These are phyloP conservation scores for Umbellularia californica DNA, from an alignment of 164 flowering plant species.

Conservation along the genomic window DNA sequence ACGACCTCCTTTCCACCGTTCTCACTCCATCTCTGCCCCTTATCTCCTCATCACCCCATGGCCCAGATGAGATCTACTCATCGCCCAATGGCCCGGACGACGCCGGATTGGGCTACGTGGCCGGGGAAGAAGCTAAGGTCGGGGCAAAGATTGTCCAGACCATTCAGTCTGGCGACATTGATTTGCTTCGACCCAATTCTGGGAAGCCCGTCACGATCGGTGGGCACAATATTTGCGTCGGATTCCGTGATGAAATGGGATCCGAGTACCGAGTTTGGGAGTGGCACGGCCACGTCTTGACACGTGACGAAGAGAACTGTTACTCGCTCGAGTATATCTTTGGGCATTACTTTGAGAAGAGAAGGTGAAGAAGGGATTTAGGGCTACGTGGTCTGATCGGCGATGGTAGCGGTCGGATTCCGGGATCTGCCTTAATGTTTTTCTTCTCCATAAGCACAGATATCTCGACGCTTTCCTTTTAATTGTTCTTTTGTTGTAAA, in stretches of 20 bases:
- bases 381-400: too few species aligned
- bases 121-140: constrained; percentile 76
- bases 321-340: constrained; percentile 85
- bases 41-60: constrained; percentile 34
- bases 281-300: constrained; percentile 97
- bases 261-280: constrained; percentile 96
- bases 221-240: constrained; percentile 82
- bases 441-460: too few species aligned
- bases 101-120: constrained; percentile 34
- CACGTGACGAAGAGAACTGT: constrained; percentile 79
- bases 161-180: constrained; percentile 50
- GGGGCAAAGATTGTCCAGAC: constrained; percentile 59
- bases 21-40: constrained; percentile 5
- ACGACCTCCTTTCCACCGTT: constrained; percentile 56
- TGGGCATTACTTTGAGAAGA: constrained; percentile 80
- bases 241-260: constrained; percentile 60
- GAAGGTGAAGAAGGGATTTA: constrained; percentile 21
- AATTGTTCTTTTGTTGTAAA: background rate
- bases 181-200: constrained; percentile 75
- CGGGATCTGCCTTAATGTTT: too few species aligned
- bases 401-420: background rate
- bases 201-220: constrained; percentile 85
- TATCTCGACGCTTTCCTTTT: too few species aligned
- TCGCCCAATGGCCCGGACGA: background rate
- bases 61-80: too few species aligned